A percentile compares a stretch with the other conserved stretches of the same genome.
Conservation (phyloP, 768 basidiomycete genomes). For the Lactifluus subvellereus region DNA sequence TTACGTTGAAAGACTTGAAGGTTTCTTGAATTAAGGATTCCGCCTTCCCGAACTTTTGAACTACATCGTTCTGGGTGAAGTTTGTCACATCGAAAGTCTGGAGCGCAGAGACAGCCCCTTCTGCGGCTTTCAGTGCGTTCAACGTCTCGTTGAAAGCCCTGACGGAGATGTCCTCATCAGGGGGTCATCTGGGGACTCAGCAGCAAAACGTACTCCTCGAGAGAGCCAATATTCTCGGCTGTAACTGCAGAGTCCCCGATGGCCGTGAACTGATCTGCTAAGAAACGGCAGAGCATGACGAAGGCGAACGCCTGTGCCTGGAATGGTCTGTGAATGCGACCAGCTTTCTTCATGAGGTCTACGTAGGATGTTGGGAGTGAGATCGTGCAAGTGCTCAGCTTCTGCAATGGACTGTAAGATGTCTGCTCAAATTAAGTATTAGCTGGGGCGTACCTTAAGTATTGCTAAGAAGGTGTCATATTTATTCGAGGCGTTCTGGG, state of each 20-base stretch:
- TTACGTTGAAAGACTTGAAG: slow-evolving; percentile 6
- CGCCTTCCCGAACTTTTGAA: background rate
- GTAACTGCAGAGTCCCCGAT: background rate
- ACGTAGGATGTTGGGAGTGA: background rate
- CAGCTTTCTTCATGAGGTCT: slow-evolving; percentile 14
- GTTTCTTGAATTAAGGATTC: background rate
- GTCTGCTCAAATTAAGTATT: background rate
- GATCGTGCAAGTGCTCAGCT: background rate
- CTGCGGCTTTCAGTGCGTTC: background rate
- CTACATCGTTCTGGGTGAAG: background rate
- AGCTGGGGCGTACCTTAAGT: slow-evolving; percentile 2
- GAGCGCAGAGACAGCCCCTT: background rate
- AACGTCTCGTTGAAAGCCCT: slow-evolving; percentile 11
- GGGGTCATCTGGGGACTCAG: background rate
- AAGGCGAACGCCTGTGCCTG: slow-evolving; percentile 19
- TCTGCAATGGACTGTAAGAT: slow-evolving; percentile 1
- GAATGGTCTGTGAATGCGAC: slow-evolving; percentile 17
- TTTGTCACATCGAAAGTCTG: background rate
- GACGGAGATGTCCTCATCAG: background rate
- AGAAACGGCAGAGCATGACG: slow-evolving; percentile 15
- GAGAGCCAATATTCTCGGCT: background rate
- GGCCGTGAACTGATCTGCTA: slow-evolving; percentile 9
- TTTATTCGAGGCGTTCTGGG: background rate
- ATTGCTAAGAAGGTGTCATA: slow-evolving; percentile 4
- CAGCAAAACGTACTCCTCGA: slow-evolving; percentile 17